Conservation (phyloP, 2,329 filamentous ascomycete species). For the Paraconiothyrium brasiliense region DNA sequence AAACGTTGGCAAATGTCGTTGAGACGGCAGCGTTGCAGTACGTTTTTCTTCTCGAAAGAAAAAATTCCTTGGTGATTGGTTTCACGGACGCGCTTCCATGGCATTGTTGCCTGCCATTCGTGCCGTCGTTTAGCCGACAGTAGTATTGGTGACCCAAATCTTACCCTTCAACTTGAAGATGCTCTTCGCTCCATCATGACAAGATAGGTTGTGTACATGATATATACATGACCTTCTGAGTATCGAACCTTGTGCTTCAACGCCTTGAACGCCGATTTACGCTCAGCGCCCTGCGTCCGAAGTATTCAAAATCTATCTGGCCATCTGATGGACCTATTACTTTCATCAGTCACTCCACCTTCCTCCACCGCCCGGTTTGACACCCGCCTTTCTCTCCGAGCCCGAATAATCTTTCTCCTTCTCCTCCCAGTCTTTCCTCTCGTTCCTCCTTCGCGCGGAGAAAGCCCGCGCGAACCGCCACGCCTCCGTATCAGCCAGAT, state of each 20-base stretch:
- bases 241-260: not conserved
- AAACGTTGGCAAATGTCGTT: too few relatives aligned
- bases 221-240: not conserved
- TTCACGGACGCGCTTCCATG: too few relatives aligned
- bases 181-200: too few relatives aligned
- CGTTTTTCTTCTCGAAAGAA: too few relatives aligned
- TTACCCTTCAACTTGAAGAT: too few relatives aligned
- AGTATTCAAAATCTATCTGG: not conserved
- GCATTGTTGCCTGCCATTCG: too few relatives aligned
- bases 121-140: too few relatives aligned
- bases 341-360: slow-evolving; percentile 44
- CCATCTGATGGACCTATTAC: not conserved
- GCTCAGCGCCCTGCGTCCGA: not conserved
- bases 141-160: too few relatives aligned
- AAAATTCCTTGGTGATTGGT: too few relatives aligned
- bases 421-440: slow-evolving; percentile 74
- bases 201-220: not conserved
- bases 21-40: too few relatives aligned
- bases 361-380: slow-evolving; percentile 52
- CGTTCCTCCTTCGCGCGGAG: slow-evolving; percentile 68
- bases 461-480: slow-evolving; percentile 80
- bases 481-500: slow-evolving; percentile 76
- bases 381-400: slow-evolving; percentile 63
- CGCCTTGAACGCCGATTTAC: not conserved
- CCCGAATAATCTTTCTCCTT: slow-evolving; percentile 72